These are phyloP conservation scores for Xylariaceae sp. DNA, from an alignment of 2,329 filamentous ascomycete genomes.

Conservation along the genomic window DNA sequence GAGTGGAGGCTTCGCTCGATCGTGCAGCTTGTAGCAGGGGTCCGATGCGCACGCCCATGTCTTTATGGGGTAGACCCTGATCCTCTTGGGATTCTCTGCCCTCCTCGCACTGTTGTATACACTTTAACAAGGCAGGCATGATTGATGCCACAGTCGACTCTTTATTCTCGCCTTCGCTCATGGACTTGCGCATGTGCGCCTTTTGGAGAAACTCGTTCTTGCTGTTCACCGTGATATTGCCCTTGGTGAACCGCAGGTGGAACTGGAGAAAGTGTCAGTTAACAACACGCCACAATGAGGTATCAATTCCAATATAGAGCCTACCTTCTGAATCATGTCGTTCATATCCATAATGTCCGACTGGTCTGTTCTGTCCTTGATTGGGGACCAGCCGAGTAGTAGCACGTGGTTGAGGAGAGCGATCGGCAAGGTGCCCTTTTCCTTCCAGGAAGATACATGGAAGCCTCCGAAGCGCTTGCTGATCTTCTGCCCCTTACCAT, in stretches of 20 bases:
- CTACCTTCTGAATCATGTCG: constrained; percentile 64
- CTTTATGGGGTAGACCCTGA: background rate
- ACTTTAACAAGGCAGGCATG: constrained; percentile 11
- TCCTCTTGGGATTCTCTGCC: background rate
- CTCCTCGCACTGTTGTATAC: constrained; percentile 17
- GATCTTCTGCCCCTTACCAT: constrained; percentile 65
- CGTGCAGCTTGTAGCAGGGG: constrained; percentile 1
- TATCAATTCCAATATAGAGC: constrained; percentile 22
- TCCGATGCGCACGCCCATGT: constrained; percentile 16
- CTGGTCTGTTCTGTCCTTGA: constrained; percentile 34
- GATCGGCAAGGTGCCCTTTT: constrained; percentile 42
- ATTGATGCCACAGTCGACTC: constrained; percentile 8
- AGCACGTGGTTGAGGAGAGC: constrained; percentile 74
- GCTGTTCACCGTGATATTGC: constrained; percentile 76
- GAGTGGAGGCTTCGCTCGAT: background rate
- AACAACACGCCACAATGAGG: background rate
- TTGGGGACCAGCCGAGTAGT: constrained; percentile 74
- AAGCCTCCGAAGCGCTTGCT: constrained; percentile 74
- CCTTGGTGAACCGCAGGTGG: constrained; percentile 81
- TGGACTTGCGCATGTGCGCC: constrained; percentile 20
- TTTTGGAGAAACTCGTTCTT: constrained; percentile 76
- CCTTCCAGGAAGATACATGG: constrained; percentile 45
- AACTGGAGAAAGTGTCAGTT: constrained; percentile 47
- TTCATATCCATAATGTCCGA: constrained; percentile 67
- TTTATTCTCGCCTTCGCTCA: constrained; percentile 1